Evolutionary conservation across 2,329 filamentous ascomycete genomes (phyloP), one percentile per base, ranked within the genome.

Genomic region (Thermothelomyces thermophilus): DNA sequence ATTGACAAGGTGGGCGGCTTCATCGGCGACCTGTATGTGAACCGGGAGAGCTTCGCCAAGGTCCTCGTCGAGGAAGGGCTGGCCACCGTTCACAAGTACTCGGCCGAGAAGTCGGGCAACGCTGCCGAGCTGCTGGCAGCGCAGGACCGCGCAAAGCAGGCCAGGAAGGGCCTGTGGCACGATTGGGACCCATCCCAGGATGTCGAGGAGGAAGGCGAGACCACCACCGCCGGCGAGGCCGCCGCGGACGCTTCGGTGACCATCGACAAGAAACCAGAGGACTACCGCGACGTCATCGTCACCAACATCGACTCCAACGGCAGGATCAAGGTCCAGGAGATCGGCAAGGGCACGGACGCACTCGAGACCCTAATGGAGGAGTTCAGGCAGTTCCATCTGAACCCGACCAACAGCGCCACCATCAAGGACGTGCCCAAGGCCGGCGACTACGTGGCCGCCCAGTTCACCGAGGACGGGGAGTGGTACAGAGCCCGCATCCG

Each of bases 1-100:
- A 87, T 89, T 59, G 93, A 98, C 76, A 97, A 96, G 75, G 84
- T 93, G 22, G 93, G 93, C 61, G 93, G 93, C 33, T 98, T 98
- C 74, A 97, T 98, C 59, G 93, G 93, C 48, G 87, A 89, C 13
- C 76, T 98, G 20, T 96, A 90, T 68, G 80, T 98, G 66, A 91
- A 90, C 74, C 87, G 90, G 46, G 91, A 97, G 70, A 97, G 87
- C 73, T 95, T 98, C 64, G 88, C 90, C 62, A 96, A 95, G 74
- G 69, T 88, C 2, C 79, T 98, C 1, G 82, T 98, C 1, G 93
- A 97, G 68, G 93, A 98, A 70, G 93, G 93, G 54, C 77, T 96
- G 26, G 91, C 93, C 14, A 85, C 85, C 17, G 91, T 98, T 14
- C 91, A 97, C 66, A 83, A 85, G 50, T 97, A 95, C 72, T 96